Base-by-base conservation (phyloP, 257 asterid species). In the Euphrasia confusa region DNA sequence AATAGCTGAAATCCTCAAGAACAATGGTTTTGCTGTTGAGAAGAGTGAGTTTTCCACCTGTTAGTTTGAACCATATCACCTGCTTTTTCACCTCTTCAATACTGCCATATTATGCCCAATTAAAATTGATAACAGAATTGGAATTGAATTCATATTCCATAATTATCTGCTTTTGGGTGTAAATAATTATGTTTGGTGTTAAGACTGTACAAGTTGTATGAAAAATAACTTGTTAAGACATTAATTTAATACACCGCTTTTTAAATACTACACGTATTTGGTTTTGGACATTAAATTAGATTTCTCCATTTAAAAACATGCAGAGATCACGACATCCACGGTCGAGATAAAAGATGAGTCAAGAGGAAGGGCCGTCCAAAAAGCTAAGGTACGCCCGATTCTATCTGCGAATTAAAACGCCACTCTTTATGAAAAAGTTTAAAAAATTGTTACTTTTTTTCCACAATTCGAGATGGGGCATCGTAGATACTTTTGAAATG, bases 21-120 rank as follows among this genome's bases (percentile, higher is more conserved):
- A 89, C 74, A 83, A 79, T 70, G 97, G 97, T 61, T 76, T 89
- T 71, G 97, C 97, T 66, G 73, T 81, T 67, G 97, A 89, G 78
- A 89, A 87, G 84, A 87, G 97, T 89, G 81, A 83, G 96, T 74
- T 65, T 54, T 53, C 7, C 0, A 37, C 48, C 49, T 48, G 44
- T 55, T 66, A 47, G 32, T 63, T 32, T 28, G 52, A 14, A 52
- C n/a, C 42, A 53, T 21, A 2, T 53, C n/a, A 3, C 27, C 35
- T 9, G 35, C 33, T 18, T 3, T 53, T 53, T 53, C 24, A 21
- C 24, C 24, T 53, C 58, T 18, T 53, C 4, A 4, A 53, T 53
- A 53, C 27, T 3, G 10, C 13, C 33, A 24, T 3, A 18, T 50
- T 4, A 50, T 50, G 6, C 56, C 13, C 4, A 50, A 50, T 1